Evolutionary conservation across 352 stramenopile species (phyloP), one percentile per base, ranked within the genome.

Genomic region (Pythium volutum): DNA sequence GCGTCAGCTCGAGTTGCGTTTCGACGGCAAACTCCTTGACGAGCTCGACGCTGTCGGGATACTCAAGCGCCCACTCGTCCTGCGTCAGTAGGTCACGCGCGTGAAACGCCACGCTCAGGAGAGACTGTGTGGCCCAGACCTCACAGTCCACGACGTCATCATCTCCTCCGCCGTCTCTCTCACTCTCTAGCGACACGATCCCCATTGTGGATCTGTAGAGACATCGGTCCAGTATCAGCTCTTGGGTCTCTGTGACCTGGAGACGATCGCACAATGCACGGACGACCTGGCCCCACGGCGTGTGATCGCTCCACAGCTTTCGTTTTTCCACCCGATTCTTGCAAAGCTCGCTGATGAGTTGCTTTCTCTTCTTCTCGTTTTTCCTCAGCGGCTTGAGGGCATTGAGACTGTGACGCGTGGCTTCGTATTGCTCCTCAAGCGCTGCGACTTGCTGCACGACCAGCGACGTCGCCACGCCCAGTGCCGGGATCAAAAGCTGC

Each of bases 11-110:
- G 8, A 79, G 38, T 16, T 73, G 74, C 8, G 55, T 82, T 47
- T 87, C 77, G n/a, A 79, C 55, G 6, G 66, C 74, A 47, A 87
- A 84, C 39, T 87, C 79, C 16, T 74, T 77, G 7, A 78, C 64
- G 20, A 89, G 50, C 54, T 88, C 76, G 7, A 36, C 52, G 42
- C 74, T 87, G 27, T 89, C 79, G 2, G 77, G 64, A 45, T 87
- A 86, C 48, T 48, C 31, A 18, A 89, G n/a, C 5, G 26, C 31
- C 69, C 74, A 87, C 2, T 56, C 36, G 0, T 55, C 38, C 10
- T 58, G 33, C 0, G 65, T 58, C 2, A 55, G 7, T 7, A 70
- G 61, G 16, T 88, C 79, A 23, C 63, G 74, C n/a, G 80, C 77
- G 7, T 77, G 56, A 43, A 86, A 86, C 3, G 43, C 36, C 23